Conservation (phyloP, 257 asterid genomes). For the Eustoma russellianum region DNA sequence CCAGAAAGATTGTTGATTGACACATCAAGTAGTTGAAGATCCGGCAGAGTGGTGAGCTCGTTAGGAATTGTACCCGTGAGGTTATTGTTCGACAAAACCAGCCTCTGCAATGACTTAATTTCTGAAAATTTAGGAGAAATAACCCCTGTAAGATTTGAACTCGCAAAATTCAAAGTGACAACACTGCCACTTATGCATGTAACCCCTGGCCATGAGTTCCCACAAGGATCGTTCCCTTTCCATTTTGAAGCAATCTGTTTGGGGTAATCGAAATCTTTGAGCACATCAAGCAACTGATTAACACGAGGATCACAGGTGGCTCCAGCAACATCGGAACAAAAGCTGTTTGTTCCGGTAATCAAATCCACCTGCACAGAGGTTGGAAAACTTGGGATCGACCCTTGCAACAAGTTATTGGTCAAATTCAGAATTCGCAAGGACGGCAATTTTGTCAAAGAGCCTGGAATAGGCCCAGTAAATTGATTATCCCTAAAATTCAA, state of each 20-base stretch:
- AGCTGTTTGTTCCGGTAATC: conserved; percentile 27
- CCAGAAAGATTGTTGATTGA: conserved; percentile 60
- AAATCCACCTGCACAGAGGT: conserved; percentile 29
- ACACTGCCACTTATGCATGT: conserved; percentile 36
- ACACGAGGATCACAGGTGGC: conserved; percentile 49
- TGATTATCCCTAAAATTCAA: conserved; percentile 55
- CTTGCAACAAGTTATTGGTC: conserved; percentile 61
- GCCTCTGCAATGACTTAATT: conserved; percentile 37
- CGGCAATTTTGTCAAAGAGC: conserved; percentile 26
- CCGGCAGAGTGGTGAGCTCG: conserved; percentile 43
- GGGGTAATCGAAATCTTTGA: conserved; percentile 44
- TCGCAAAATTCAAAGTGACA: conserved; percentile 42
- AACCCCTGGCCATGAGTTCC: conserved; percentile 41
- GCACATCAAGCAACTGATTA: conserved; percentile 45
- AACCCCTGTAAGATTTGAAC: conserved; percentile 48
- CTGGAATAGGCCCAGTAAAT: conserved; percentile 64
- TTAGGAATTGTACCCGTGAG: conserved; percentile 53
- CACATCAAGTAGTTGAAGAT: conserved; percentile 44
- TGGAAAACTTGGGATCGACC: conserved; percentile 47
- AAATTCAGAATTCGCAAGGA: conserved; percentile 47
- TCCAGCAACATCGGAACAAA: conserved; percentile 54
- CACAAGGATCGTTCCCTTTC: conserved; percentile 62
- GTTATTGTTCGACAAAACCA: conserved; percentile 41
- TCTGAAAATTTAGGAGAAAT: conserved; percentile 48
- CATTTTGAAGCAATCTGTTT: conserved; percentile 38